Percentiles rank a stretch among this genome's conserved stretches.
phyloP scores from a whole-genome alignment of 805 yeast genomes.

The Pichia kluyveri region DNA sequence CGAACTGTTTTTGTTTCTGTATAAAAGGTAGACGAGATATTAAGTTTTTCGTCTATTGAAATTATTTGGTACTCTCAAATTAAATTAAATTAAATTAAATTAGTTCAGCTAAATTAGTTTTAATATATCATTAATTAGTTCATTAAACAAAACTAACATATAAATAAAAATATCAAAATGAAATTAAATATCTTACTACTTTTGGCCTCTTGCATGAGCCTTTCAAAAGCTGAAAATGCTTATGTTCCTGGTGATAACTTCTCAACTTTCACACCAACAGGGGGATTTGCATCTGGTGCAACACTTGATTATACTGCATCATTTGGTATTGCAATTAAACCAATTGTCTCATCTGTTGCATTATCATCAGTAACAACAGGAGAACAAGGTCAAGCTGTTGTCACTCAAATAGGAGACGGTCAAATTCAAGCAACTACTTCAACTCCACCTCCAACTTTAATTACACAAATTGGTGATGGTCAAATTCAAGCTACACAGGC shows the following conservation, averaged over 20 bases:
- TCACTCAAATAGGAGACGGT: slow-evolving; percentile 42
- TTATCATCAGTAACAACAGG: slow-evolving; percentile 14
- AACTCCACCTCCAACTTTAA: slow-evolving; percentile 12
- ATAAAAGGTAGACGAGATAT: background rate
- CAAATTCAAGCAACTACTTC: slow-evolving; percentile 24
- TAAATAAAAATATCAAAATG: background rate
- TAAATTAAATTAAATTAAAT: too few relatives aligned
- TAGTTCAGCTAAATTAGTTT: too few relatives aligned
- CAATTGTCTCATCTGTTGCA: slow-evolving; percentile 32
- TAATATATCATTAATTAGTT: too few relatives aligned
- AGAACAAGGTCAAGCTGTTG: slow-evolving; percentile 18
- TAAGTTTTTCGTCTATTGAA: background rate
- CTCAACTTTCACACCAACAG: slow-evolving; percentile 60
- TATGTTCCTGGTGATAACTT: slow-evolving; percentile 39
- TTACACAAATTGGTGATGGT: slow-evolving; percentile 42
- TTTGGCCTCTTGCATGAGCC: background rate
- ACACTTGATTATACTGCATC: slow-evolving; percentile 43
- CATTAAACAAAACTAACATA: background rate
- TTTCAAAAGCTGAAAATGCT: slow-evolving; percentile 1
- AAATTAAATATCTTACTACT: background rate
- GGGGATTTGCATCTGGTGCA: slow-evolving; percentile 41
- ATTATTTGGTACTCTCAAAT: background rate
- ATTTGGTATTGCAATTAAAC: slow-evolving; percentile 63
- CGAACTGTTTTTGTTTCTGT: background rate
- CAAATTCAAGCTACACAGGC: slow-evolving; percentile 26